Evolutionary conservation across 441 rosid genomes (phyloP), one percentile per base, ranked within the genome.

Genomic region (Hypseocharis bilobata): DNA sequence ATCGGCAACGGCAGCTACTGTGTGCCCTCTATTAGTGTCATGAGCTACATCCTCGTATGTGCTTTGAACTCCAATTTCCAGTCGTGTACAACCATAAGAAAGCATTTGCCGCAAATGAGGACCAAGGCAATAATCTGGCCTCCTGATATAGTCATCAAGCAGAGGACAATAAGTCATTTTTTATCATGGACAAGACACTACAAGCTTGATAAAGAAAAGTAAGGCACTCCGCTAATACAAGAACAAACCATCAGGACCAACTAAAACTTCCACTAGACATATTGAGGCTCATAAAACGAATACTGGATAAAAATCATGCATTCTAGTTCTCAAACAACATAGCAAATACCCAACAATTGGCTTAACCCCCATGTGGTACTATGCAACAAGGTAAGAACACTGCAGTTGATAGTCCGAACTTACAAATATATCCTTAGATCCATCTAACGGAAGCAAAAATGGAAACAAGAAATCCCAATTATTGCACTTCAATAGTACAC

Each of bases 31-130:
- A 63, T 93, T 91, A 51, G 99, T 91, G 79, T 93, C 99, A 70
- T 80, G 92, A 40, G 99, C 96, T 74, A 93, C 99, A 87, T 93
- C 99, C 80, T 93, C 99, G 70, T 88, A 93, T 20, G 97, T 93
- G 88, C 99, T 93, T 76, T 93, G 99, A 67, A 93, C 99, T 77
- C 99, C 99, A 64, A 93, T 93, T 86, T 88, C 99, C 67, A 93
- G 79, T 58, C 97, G 80, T 55, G 99, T 93, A 73, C 97, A 93
- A 62, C 99, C 99, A 83, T 91, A 93, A 4, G 82, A 73, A 78
- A 93, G 96, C 99, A 93, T 93, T 79, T 93, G 99, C 65, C 92
- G 84, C 81, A 93, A 74, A 77, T 93, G 99, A 61, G 97, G 96
- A 67, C 97, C 99, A 75, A 93, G 93, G 72, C 99, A 93, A 80